Evolutionary conservation across 345 rosid genomes (phyloP), one percentile per base, ranked within the genome.

Genomic region (Citrus reticulata): DNA sequence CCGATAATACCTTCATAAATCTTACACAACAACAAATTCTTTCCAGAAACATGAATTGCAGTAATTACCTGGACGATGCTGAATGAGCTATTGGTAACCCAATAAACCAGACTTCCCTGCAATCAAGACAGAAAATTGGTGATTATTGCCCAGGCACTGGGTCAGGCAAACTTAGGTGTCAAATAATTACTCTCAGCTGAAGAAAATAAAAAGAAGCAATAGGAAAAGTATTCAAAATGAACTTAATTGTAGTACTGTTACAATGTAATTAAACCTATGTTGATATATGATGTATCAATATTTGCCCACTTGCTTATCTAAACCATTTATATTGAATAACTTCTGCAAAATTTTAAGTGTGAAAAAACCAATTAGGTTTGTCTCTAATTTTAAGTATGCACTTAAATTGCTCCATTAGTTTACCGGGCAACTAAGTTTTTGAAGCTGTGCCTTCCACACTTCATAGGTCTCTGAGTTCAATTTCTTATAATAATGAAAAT

Each of bases 31-130:
- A 76, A 54, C 24, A 51, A 65, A 66, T 14, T 66, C 51, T 32
- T 35, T 20, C 61, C 22, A 30, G 46, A 35, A 69, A 49, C 57
- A 14, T 20, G 35, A 51, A 42, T 42, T 24, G 25, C 27, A 57
- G 81, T 22, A 80, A 78, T 88, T 68, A 95, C 99, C 99, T 92
- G 99, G 63, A 95, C 67, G 51, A 86, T 49, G 84, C 85, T 93
- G 73, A 88, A 74, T 77, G 97, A 91, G 73, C 91, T 84, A 84
- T 95, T 95, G 65, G 99, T 89, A 72, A 89, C 76, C 99, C 99
- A 95, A 79, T 93, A 95, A 40, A 95, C 88, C 77, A 92, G 89
- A 84, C 96, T 92, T 82, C 97, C 99, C 98, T 92, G 87, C 81
- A 78, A 78, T 79, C 25, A 71, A 84, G 69, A 42, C 58, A 80